Percentiles rank a stretch among this genome's conserved stretches.
Conservation (phyloP, 208 protist species). For the Polymyxa betae region DNA sequence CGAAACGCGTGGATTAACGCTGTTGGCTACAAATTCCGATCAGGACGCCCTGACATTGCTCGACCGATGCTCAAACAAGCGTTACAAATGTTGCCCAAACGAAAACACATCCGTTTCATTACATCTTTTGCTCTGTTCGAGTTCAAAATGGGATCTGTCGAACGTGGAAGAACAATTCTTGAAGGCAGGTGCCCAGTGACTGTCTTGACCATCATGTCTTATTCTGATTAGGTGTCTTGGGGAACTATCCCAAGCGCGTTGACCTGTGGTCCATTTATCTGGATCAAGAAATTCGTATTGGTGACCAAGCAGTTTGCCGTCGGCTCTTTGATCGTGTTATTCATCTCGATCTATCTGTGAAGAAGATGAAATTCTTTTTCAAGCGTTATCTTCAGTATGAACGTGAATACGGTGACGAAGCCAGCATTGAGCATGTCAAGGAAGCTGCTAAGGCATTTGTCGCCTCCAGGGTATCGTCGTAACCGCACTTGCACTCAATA, state of each 20-base stretch:
- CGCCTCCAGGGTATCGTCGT: not conserved
- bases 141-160: conserved; percentile 78
- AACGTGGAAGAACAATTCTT: conserved; percentile 81
- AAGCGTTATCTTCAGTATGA: conserved; percentile 94
- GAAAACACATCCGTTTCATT: conserved; percentile 72
- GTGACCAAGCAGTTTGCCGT: conserved; percentile 54
- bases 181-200: not conserved
- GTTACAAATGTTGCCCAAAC: conserved; percentile 70
- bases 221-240: conserved; percentile 59
- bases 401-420: conserved; percentile 67
- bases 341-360: conserved; percentile 75
- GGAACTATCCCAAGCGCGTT: conserved; percentile 77
- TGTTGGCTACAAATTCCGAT: conserved; percentile 62
- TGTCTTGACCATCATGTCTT: not conserved
- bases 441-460: conserved; percentile 54
- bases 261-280: conserved; percentile 84
- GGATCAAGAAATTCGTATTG: conserved; percentile 77
- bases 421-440: conserved; percentile 52
- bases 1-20: conserved; percentile 75
- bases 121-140: conserved; percentile 80
- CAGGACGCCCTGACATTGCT: conserved; percentile 56
- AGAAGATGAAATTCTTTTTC: conserved; percentile 87
- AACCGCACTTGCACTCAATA: not conserved
- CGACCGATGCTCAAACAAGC: conserved; percentile 66
- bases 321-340: conserved; percentile 77